phyloP scores from a whole-genome alignment of 345 rosid genomes.

The Conringia planisiliqua region DNA sequence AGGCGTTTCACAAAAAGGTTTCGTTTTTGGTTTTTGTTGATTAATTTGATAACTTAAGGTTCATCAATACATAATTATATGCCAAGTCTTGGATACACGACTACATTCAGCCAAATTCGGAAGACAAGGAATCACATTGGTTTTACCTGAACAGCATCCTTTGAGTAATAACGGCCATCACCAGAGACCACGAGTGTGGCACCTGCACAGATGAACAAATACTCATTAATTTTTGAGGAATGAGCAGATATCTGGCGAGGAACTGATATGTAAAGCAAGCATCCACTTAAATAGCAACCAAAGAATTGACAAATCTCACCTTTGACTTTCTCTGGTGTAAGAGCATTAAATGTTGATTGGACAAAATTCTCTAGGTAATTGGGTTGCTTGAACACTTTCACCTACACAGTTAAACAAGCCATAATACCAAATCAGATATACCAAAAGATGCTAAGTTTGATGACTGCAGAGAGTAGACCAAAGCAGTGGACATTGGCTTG shows the following conservation, averaged over 20 bases:
- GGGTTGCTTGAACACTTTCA: conserved; percentile 85
- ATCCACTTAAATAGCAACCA: not conserved
- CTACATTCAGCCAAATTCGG: not conserved
- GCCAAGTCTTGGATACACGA: not conserved
- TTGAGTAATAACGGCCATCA: conserved; percentile 95
- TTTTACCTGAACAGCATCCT: conserved; percentile 93
- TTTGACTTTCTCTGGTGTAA: conserved; percentile 67
- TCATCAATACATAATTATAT: not conserved
- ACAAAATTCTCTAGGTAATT: conserved; percentile 86
- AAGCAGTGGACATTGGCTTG: not conserved
- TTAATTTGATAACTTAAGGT: not conserved
- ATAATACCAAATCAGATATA: not conserved
- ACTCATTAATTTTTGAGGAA: not conserved
- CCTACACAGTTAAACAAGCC: conserved; percentile 43
- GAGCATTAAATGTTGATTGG: conserved; percentile 87
- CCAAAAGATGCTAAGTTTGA: not conserved
- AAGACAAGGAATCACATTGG: not conserved
- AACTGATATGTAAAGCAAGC: not conserved
- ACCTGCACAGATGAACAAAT: conserved; percentile 45
- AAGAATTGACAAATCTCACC: conserved; percentile 38
- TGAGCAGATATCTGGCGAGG: not conserved
- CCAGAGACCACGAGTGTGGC: conserved; percentile 98
- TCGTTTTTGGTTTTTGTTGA: not conserved
- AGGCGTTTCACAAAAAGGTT: not conserved
- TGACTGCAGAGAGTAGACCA: not conserved